phyloP scores from a whole-genome alignment of 2,329 filamentous ascomycete genomes.

The Colletotrichum sansevieriae region DNA sequence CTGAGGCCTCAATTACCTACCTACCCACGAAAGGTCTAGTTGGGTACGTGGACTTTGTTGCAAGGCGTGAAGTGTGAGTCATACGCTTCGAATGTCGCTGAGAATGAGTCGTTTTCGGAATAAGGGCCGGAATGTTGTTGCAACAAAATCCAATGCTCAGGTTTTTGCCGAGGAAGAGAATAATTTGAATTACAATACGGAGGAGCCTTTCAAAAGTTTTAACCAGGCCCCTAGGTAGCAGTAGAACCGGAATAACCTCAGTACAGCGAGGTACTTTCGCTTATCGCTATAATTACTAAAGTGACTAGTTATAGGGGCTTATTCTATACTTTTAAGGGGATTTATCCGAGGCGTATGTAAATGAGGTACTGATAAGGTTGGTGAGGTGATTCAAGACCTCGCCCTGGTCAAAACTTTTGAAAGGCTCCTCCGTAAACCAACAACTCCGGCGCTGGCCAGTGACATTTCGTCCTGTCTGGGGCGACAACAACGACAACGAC shows the following conservation, averaged over 20 bases:
- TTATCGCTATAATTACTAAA: too few species aligned
- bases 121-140: constrained; percentile 10
- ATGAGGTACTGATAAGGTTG: too few species aligned
- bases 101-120: constrained; percentile 21
- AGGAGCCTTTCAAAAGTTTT: too few species aligned
- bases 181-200: constrained; percentile 12
- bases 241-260: too few species aligned
- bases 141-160: neutral
- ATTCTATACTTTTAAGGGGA: too few species aligned
- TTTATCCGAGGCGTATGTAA: too few species aligned
- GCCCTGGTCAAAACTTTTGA: too few species aligned
- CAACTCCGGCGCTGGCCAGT: constrained; percentile 15
- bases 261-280: too few species aligned
- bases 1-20: constrained; percentile 18
- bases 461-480: neutral
- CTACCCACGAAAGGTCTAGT: neutral
- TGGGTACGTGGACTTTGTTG: constrained; percentile 25
- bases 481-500: neutral
- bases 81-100: constrained; percentile 24
- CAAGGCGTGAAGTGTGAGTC: constrained; percentile 34
- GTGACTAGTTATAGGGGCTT: too few species aligned
- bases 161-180: neutral
- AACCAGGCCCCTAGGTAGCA: too few species aligned
- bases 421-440: too few species aligned
- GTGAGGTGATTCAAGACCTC: too few species aligned